Percentiles rank a stretch among this genome's conserved stretches.
phyloP scores from a whole-genome alignment of 2,329 filamentous ascomycete species.

The Lachnellula hyalina region DNA sequence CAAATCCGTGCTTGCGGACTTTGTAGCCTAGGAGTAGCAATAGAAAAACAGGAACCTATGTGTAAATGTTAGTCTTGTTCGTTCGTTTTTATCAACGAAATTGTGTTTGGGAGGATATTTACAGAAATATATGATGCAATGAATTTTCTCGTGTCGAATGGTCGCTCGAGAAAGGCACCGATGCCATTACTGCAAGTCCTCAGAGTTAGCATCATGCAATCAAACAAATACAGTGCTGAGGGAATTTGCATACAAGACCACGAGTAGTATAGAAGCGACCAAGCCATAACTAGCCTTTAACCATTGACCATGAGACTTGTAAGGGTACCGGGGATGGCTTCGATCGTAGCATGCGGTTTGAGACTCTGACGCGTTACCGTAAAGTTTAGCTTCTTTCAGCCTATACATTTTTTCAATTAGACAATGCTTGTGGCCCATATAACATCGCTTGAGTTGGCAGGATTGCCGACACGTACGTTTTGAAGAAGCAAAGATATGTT shows the following conservation, averaged over 20 bases:
- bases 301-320: slow-evolving; percentile 37
- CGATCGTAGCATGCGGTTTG: slow-evolving; percentile 35
- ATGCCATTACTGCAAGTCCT: slow-evolving; percentile 27
- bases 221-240: too few relatives aligned
- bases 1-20: slow-evolving; percentile 33
- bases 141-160: slow-evolving; percentile 34
- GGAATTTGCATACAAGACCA: slow-evolving; percentile 23
- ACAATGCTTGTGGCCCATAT: not conserved
- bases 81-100: not conserved
- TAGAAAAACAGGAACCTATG: slow-evolving; percentile 34
- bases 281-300: slow-evolving; percentile 35
- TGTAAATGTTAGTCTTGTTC: not conserved
- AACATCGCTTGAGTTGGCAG: not conserved
- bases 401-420: slow-evolving; percentile 21
- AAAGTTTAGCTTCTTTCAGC: slow-evolving; percentile 35
- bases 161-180: slow-evolving; percentile 31
- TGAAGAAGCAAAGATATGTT: slow-evolving; percentile 37
- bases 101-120: slow-evolving; percentile 17
- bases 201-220: too few relatives aligned
- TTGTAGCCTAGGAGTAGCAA: slow-evolving; percentile 36
- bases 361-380: slow-evolving; percentile 35
- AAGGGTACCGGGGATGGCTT: slow-evolving; percentile 34
- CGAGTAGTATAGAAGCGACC: slow-evolving; percentile 30
- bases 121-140: slow-evolving; percentile 38
- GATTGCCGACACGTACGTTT: slow-evolving; percentile 27